Conservation (phyloP, 768 basidiomycete genomes). For the Russula sp. region DNA sequence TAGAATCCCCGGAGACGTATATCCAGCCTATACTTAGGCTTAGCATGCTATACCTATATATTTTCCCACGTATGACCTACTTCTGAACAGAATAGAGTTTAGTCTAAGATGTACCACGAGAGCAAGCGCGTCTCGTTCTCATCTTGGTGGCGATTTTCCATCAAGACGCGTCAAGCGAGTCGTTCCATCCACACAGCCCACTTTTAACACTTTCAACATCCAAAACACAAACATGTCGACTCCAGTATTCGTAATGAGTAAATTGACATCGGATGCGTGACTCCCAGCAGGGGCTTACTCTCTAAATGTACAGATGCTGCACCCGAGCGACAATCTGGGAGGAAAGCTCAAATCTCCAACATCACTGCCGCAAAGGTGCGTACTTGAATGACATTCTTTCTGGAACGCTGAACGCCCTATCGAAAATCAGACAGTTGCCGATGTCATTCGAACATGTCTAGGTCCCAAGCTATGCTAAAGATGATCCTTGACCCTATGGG, state of each 20-base stretch:
- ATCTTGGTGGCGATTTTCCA: not conserved
- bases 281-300: conserved; percentile 11
- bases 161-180: not conserved
- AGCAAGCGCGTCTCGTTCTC: not conserved
- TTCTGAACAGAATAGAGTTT: not conserved
- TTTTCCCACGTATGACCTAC: not conserved
- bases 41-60: not conserved
- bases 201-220: not conserved
- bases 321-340: conserved; percentile 89
- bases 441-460: conserved; percentile 95
- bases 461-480: conserved; percentile 98
- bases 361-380: conserved; percentile 94
- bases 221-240: conserved; percentile 41
- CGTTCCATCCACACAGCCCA: not conserved
- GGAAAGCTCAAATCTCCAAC: conserved; percentile 95
- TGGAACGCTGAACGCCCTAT: conserved; percentile 8
- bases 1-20: not conserved
- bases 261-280: not conserved
- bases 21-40: not conserved
- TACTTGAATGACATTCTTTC: conserved; percentile 5
- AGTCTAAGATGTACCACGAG: not conserved
- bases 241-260: conserved; percentile 83
- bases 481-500: conserved; percentile 99
- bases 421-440: conserved; percentile 78
- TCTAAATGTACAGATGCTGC: conserved; percentile 66